A percentile compares a stretch with the other conserved stretches of the same genome.
phyloP scores from a whole-genome alignment of 2,329 filamentous ascomycete species.

The Zasmidium cellare region DNA sequence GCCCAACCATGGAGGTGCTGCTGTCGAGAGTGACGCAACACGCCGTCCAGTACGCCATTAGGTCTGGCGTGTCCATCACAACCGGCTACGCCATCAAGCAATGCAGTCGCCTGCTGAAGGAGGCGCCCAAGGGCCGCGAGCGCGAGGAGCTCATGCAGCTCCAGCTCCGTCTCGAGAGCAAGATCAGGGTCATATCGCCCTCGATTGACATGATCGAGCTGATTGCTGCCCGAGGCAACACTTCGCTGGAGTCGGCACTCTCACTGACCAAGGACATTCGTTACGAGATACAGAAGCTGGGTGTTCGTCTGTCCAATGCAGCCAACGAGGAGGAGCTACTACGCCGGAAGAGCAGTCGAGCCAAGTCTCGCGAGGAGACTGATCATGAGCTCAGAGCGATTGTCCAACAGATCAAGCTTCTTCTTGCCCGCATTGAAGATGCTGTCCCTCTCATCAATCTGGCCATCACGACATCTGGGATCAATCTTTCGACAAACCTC shows the following conservation, averaged over 20 bases:
- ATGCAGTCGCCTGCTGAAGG: constrained; percentile 73
- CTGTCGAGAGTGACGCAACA: constrained; percentile 69
- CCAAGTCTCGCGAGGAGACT: constrained; percentile 56
- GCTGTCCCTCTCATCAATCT: constrained; percentile 89
- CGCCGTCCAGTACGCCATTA: constrained; percentile 89
- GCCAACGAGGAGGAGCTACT: constrained; percentile 62
- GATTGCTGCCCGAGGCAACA: constrained; percentile 76
- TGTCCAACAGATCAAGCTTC: constrained; percentile 69
- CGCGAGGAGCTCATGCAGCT: constrained; percentile 71
- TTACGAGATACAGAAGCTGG: constrained; percentile 78
- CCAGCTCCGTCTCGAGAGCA: constrained; percentile 75
- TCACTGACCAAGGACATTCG: constrained; percentile 79
- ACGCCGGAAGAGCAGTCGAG: constrained; percentile 45
- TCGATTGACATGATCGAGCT: constrained; percentile 91
- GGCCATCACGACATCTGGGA: constrained; percentile 90
- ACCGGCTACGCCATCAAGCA: constrained; percentile 83
- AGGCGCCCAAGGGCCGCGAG: constrained; percentile 67
- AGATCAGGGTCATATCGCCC: constrained; percentile 90
- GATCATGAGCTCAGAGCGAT: constrained; percentile 68
- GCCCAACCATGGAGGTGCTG: constrained; percentile 66
- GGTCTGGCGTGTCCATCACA: constrained; percentile 82
- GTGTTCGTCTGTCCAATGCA: constrained; percentile 70
- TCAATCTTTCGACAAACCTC: constrained; percentile 76
- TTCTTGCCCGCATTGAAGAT: constrained; percentile 81
- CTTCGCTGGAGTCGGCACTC: constrained; percentile 80